Evolutionary conservation across 2,329 filamentous ascomycete genomes (phyloP).

Genomic region (Fusarium haematococcum): DNA sequence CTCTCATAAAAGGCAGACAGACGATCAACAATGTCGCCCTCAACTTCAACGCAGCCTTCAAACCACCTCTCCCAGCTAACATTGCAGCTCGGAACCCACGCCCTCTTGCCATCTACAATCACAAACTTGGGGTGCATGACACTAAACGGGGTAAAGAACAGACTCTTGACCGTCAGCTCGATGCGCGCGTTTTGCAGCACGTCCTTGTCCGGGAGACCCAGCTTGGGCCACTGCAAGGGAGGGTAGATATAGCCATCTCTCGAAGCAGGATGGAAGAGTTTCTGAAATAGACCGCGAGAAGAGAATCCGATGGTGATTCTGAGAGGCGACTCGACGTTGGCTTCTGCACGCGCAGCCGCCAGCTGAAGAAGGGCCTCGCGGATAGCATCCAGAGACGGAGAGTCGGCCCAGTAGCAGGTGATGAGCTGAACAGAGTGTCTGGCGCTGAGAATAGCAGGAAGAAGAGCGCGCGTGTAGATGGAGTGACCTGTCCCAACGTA

Average conservation of each 20-base stretch:
- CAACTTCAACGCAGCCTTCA: slow-evolving; percentile 78
- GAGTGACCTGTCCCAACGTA: slow-evolving; percentile 69
- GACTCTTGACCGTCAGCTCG: slow-evolving; percentile 77
- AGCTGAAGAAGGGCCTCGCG: slow-evolving; percentile 68
- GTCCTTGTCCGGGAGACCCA: slow-evolving; percentile 72
- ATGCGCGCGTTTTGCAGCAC: slow-evolving; percentile 68
- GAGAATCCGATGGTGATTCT: slow-evolving; percentile 82
- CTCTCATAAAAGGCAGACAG: slow-evolving; percentile 74
- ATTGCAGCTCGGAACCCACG: slow-evolving; percentile 83
- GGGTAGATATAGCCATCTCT: slow-evolving; percentile 71
- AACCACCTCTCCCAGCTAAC: slow-evolving; percentile 92
- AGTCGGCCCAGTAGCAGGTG: slow-evolving; percentile 85
- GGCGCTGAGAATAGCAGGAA: slow-evolving; percentile 71
- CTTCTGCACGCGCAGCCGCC: slow-evolving; percentile 56
- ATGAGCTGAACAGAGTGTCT: slow-evolving; percentile 77
- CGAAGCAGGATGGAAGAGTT: slow-evolving; percentile 78
- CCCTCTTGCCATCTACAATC: slow-evolving; percentile 74
- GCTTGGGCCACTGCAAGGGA: slow-evolving; percentile 67
- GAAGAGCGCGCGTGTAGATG: slow-evolving; percentile 65
- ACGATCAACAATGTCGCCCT: slow-evolving; percentile 69
- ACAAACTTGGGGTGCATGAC: slow-evolving; percentile 92
- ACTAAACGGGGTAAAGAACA: slow-evolving; percentile 84
- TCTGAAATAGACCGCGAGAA: slow-evolving; percentile 77
- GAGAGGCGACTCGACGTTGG: slow-evolving; percentile 52
- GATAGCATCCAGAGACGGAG: slow-evolving; percentile 69